Evolutionary conservation across 176 grass and related monocot genomes (phyloP), one percentile per base, ranked within the genome.

Genomic region (Oryza longistaminata): DNA sequence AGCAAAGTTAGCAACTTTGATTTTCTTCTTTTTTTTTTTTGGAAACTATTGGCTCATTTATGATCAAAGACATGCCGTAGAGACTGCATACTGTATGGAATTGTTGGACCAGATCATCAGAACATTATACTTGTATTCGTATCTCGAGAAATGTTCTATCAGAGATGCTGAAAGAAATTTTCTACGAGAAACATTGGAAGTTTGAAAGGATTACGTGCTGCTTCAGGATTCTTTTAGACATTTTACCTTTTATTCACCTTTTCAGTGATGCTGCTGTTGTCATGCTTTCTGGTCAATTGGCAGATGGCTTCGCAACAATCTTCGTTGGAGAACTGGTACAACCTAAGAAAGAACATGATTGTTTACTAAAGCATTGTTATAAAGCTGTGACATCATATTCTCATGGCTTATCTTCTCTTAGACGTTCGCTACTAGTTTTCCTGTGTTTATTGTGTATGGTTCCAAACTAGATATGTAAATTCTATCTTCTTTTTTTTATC

Each of bases 241-340:
- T 45, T 90, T 83, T 72, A 89, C 37, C 81, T 78, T 42, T 64
- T 77, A 70, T 85, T 81, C 60, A 87, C 62, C 43, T 77, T 89
- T 83, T 50, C 86, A 98, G 96, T 25, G 85, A 98, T 89, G 96
- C 96, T n/a, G 96, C 96, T 71, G 42, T 87, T 84, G 93, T 98
- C 74, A 98, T 98, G 96, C 96, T 98, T 72, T 91, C 96, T 81
- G 96, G 96, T 62, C 96, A 98, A 86, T 68, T 91, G 89, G 96
- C 96, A 26, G 96, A 98, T 92, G 96, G 89, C 37, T 95, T 95
- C 62, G 34, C 93, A 62, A 98, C 96, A 71, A 89, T 98, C n/a
- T 95, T 98, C 84, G 96, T 79, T 68, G 96, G 96, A 73, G 96
- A 98, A 74, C 50, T 98, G 96, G 96, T 98, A 95, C 12, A 71